These are phyloP conservation scores for Malus asiatica DNA, from an alignment of 306 rosid genomes.

Conservation along the genomic window DNA sequence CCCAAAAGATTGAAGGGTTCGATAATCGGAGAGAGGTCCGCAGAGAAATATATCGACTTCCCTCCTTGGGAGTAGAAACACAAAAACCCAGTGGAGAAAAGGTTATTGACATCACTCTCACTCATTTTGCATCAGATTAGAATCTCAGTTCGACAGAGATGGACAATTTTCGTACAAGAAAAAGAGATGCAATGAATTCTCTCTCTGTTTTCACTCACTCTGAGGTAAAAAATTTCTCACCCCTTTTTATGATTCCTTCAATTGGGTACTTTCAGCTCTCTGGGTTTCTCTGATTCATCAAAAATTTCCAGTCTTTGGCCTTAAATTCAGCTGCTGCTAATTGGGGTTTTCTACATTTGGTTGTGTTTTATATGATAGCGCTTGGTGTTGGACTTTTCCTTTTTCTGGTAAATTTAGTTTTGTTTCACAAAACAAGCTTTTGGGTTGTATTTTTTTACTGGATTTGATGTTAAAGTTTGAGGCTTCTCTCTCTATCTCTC, in stretches of 20 bases:
- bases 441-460: not conserved
- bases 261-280: not conserved
- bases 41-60: not conserved
- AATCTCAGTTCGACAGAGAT: not conserved
- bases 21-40: too few species aligned
- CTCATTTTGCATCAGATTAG: not conserved
- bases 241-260: not conserved
- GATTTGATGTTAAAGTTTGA: not conserved
- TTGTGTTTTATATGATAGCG: not conserved
- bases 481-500: not conserved
- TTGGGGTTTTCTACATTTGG: not conserved
- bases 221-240: slow-evolving; percentile 12
- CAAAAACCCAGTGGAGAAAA: not conserved
- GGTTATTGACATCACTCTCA: not conserved
- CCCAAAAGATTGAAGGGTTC: too few species aligned
- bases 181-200: not conserved
- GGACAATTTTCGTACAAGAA: slow-evolving; percentile 1
- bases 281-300: not conserved
- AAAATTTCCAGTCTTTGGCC: not conserved
- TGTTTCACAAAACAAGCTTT: not conserved
- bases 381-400: not conserved
- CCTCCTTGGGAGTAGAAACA: not conserved
- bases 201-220: slow-evolving; percentile 25
- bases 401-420: not conserved
- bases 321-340: not conserved